A percentile compares a stretch with the other conserved stretches of the same genome.
Conservation (phyloP, 2,329 filamentous ascomycete genomes). For the Aureobasidium sp. region DNA sequence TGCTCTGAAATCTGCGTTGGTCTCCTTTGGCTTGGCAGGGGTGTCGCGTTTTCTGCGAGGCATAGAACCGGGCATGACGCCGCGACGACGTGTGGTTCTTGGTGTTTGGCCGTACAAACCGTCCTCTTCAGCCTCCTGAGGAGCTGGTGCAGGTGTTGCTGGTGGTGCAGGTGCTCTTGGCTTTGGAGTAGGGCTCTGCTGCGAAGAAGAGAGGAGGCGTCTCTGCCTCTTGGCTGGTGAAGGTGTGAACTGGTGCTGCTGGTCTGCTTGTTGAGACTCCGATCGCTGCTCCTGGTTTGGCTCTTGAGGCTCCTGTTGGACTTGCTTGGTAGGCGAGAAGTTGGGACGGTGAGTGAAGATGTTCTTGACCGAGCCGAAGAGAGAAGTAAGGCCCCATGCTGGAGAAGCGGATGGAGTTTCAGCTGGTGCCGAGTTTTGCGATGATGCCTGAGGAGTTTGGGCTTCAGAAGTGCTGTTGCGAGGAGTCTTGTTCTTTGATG, state of each 20-base stretch:
- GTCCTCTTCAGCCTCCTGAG: not conserved
- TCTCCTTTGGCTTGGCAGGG: slow-evolving; percentile 8
- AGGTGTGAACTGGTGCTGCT: not conserved
- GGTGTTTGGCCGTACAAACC: not conserved
- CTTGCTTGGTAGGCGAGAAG: not conserved
- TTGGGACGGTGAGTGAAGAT: slow-evolving; percentile 4
- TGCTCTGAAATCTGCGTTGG: slow-evolving; percentile 10
- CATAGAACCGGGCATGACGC: not conserved
- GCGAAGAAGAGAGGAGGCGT: not conserved
- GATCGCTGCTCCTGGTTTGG: not conserved
- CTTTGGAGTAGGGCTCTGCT: not conserved
- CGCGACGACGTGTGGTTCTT: not conserved
- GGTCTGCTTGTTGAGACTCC: not conserved
- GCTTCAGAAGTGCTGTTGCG: not conserved
- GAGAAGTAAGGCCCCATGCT: slow-evolving; percentile 7
- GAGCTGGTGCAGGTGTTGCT: not conserved
- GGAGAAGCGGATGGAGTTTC: slow-evolving; percentile 3
- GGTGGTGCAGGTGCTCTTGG: not conserved
- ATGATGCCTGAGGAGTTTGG: not conserved
- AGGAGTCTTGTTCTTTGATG: not conserved
- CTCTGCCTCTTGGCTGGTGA: not conserved
- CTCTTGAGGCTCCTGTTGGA: not conserved
- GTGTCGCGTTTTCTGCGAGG: not conserved
- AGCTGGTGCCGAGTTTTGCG: not conserved
- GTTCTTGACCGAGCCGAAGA: slow-evolving; percentile 7